Evolutionary conservation across 2,329 filamentous ascomycete genomes (phyloP), one percentile per base, ranked within the genome.

Genomic region (Pyrenophora graminea): DNA sequence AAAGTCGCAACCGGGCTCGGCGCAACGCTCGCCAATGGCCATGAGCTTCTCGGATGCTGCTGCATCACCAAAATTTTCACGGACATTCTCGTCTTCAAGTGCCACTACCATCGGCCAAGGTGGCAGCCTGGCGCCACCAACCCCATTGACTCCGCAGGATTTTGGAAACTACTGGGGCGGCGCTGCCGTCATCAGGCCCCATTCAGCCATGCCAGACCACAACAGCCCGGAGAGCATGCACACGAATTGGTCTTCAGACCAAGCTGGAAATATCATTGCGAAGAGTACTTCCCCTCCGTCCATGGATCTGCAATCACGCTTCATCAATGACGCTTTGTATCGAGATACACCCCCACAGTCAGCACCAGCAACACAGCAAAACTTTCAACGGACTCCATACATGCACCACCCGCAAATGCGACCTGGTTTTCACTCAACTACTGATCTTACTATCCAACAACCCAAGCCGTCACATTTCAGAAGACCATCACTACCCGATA

Each of bases 281-380:
- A 74, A 69, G 46, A 68, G 69, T 38, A 70, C 73, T 3, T 79
- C 77, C 19, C 78, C 78, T n/a, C 77, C 77, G 13, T 71, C 72
- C 8, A 45, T 74, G 36, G 68, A 74, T 39, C 37, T 67, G 12
- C 63, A 73, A 38, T 58, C 61, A 9, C 62, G 63, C 10, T 55
- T 73, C 47, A 53, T 57, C 7, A 70, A 67, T 34, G 71, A 71
- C 15, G 63, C 49, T 58, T 58, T 65, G 58, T 75, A 73, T 49
- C 76, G 76, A 41, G 77, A 79, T 50, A 79, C 78, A 3, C 78
- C 78, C 32, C 78, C 78, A 6, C 78, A 80, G 55, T 80, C 78
- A 21, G 78, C 78, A 32, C 78, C 78, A 12, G 76, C 78, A 2
- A 75, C 73, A n/a, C 78, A 80, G 53, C 74, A 78, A 58, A 72